phyloP scores from a whole-genome alignment of 768 basidiomycete genomes.

The Agrocybe pediades region DNA sequence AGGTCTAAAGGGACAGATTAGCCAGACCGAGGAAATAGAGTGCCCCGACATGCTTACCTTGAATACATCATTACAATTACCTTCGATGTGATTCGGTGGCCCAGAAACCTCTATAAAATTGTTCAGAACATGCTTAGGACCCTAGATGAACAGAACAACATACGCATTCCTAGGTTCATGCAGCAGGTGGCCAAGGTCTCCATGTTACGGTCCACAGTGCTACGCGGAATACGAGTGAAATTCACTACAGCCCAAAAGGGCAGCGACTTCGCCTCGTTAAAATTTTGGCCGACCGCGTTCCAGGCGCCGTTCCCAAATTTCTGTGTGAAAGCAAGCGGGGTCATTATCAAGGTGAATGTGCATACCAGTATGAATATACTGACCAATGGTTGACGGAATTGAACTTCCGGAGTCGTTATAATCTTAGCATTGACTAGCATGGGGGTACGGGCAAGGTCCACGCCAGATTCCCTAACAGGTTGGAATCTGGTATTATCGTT shows the following conservation, averaged over 20 bases:
- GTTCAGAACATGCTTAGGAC: too few species aligned
- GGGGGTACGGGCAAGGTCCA: conserved; percentile 31
- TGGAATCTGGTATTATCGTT: conserved; percentile 24
- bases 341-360: not conserved
- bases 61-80: too few species aligned
- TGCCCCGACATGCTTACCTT: too few species aligned
- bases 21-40: too few species aligned
- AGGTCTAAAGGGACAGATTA: too few species aligned
- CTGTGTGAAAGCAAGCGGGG: not conserved
- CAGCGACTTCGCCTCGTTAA: conserved; percentile 8
- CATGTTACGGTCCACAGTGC: not conserved
- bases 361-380: not conserved
- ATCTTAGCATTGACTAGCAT: conserved; percentile 24
- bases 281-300: conserved; percentile 18
- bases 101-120: too few species aligned
- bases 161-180: too few species aligned
- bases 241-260: conserved; percentile 19
- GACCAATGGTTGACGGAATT: conserved; percentile 12
- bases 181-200: too few species aligned
- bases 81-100: too few species aligned
- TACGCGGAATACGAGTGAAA: not conserved
- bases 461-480: conserved; percentile 39
- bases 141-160: too few species aligned
- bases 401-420: conserved; percentile 16
- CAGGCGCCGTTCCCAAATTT: conserved; percentile 16